Evolutionary conservation across 2,329 filamentous ascomycete species (phyloP).

Genomic region (Penicillium nordicum): DNA sequence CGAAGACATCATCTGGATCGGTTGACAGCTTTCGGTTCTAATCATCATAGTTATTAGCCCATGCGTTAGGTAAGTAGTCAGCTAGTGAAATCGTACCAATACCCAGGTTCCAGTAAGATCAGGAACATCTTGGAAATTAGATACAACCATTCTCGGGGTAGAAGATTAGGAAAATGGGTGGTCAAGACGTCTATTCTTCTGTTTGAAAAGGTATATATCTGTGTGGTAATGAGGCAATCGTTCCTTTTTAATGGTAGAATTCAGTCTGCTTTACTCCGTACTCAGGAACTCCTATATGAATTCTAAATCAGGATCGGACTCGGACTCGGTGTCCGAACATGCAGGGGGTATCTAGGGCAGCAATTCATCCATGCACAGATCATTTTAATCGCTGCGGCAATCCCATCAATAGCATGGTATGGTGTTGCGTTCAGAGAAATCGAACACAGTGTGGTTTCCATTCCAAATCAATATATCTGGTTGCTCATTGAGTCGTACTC

Average conservation of each 20-base stretch:
- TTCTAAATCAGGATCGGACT: slow-evolving; percentile 7
- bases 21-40: slow-evolving; percentile 19
- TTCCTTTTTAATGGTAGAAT: not conserved
- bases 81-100: slow-evolving; percentile 6
- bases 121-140: not conserved
- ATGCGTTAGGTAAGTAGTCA: not conserved
- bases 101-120: slow-evolving; percentile 17
- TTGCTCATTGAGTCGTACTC: not conserved
- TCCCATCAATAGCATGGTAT: not conserved
- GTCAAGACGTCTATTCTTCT: too few relatives aligned
- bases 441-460: not conserved
- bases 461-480: not conserved
- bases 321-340: slow-evolving; percentile 14
- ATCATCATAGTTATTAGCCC: not conserved
- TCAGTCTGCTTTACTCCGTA: not conserved
- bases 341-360: not conserved
- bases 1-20: slow-evolving; percentile 18
- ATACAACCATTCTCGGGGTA: slow-evolving; percentile 4
- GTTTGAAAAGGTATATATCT: not conserved
- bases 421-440: too few relatives aligned
- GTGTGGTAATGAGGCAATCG: not conserved
- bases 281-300: not conserved
- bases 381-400: not conserved
- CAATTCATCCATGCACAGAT: not conserved
- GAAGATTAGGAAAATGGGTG: not conserved